Evolutionary conservation across 2,329 filamentous ascomycete genomes (phyloP).

Genomic region (Aspergillus flavus): DNA sequence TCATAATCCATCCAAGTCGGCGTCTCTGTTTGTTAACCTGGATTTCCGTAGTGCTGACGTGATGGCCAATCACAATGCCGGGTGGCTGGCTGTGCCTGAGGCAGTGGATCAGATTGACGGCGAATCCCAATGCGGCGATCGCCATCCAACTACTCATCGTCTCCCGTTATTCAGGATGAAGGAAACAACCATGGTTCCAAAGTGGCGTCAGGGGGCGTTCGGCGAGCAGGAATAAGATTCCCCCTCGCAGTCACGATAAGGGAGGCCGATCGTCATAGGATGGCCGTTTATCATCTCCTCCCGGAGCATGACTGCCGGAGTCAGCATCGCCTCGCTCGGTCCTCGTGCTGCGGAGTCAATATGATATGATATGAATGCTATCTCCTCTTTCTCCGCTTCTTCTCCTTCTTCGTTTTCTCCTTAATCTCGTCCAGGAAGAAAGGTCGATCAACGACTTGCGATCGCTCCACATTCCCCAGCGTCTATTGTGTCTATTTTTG

Average conservation of each 20-base stretch:
- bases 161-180: not conserved
- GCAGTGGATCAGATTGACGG: conserved; percentile 1
- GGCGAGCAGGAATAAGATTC: not conserved
- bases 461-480: conserved; percentile 2
- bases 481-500: conserved; percentile 4
- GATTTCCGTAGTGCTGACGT: not conserved
- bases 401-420: not conserved
- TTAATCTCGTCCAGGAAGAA: not conserved
- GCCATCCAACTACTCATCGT: not conserved
- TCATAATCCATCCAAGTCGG: not conserved
- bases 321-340: conserved; percentile 20
- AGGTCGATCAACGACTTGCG: not conserved
- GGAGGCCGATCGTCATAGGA: not conserved
- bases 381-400: conserved; percentile 4
- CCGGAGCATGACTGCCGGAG: conserved; percentile 14
- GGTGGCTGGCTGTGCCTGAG: not conserved
- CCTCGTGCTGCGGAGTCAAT: conserved; percentile 10
- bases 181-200: conserved; percentile 1
- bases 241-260: conserved; percentile 5
- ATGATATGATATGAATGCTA: conserved; percentile 3
- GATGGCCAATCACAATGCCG: not conserved
- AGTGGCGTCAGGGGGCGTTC: conserved; percentile 2
- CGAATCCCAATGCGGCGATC: not conserved
- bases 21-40: not conserved
- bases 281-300: not conserved